Base-by-base conservation (phyloP, 2,329 filamentous ascomycete species). In the Fusarium tupiense region DNA sequence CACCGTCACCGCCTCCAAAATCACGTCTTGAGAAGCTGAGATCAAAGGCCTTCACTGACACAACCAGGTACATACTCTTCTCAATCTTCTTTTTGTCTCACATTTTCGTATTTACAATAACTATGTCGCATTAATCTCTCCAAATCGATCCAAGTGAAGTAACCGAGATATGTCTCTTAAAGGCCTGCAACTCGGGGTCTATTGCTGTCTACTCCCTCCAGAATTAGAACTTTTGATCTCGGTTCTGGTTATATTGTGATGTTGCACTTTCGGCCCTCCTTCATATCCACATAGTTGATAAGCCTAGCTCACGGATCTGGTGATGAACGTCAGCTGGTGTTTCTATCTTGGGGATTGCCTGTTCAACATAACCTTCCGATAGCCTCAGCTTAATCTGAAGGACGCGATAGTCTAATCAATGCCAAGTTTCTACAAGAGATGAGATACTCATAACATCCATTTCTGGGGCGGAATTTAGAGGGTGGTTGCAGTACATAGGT, bases 171-270 rank as follows among this genome's bases (percentile, higher is more conserved):
- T 33, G 49, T 57, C 41, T 57, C 20, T 20, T 37, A 58, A 37
- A 41, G 57, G 71, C 59, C 49, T 62, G 49, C 58, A 50, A 50
- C 16, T 61, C 43, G n/a, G 37, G 19, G 29, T 41, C 44, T 67
- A 44, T 53, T 37, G 40, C 29, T 29, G 59, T 47, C 40, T 41
- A 44, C 8, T 40, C 58, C 53, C 54, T 72, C 67, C 66, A 62
- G 63, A 72, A 60, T 69, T 74, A 75, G 68, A 69, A 66, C 53
- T 35, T 26, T 49, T 66, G 72, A 74, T 74, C 41, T 75, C 72
- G 72, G 72, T 66, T 74, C 47, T 52, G 20, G 56, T 61, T 65
- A 60, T 43, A 62, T 73, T 71, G 31, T 60, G 62, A 73, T 68
- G 67, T 62, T 52, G 50, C 63, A 60, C 50, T 60, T 60, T 64